These are phyloP conservation scores for Pestalotiopsis sp. DNA, from an alignment of 2,329 filamentous ascomycete genomes.

Conservation along the genomic window DNA sequence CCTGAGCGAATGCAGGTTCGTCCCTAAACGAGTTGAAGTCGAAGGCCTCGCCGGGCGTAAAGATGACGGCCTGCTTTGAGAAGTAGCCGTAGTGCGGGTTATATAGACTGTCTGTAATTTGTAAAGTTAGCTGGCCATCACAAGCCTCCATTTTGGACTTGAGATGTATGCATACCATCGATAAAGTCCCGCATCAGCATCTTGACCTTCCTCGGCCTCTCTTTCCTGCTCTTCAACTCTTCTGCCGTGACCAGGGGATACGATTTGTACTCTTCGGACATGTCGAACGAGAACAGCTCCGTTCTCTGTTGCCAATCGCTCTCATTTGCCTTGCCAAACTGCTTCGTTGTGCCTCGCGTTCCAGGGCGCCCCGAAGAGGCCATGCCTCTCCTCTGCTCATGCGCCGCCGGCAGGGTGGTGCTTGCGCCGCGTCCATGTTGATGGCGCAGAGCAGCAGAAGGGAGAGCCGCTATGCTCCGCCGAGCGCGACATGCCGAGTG, in stretches of 20 bases:
- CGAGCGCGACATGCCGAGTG: constrained; percentile 67
- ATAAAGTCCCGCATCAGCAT: constrained; percentile 98
- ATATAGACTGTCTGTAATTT: constrained; percentile 77
- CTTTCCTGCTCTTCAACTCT: constrained; percentile 70
- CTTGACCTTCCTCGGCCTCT: constrained; percentile 86
- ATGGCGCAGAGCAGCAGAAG: constrained; percentile 39
- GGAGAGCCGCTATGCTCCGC: constrained; percentile 41
- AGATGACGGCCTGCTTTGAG: constrained; percentile 94
- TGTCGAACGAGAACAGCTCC: constrained; percentile 74
- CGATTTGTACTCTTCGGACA: constrained; percentile 76
- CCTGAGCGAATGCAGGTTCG: constrained; percentile 80
- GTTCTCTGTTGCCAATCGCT: constrained; percentile 86
- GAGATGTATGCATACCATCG: constrained; percentile 64
- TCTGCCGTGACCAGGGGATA: constrained; percentile 87
- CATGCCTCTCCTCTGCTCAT: constrained; percentile 36
- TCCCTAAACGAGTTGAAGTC: constrained; percentile 81
- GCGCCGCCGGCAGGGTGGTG: constrained; percentile 13
- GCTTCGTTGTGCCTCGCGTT: constrained; percentile 27
- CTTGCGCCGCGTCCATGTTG: constrained; percentile 40
- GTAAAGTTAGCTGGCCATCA: constrained; percentile 13
- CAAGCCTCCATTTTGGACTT: not conserved
- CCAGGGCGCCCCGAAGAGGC: constrained; percentile 22
- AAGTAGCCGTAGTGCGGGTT: constrained; percentile 96
- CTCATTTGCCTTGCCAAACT: constrained; percentile 48
- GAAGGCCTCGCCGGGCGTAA: constrained; percentile 89